Conservation (phyloP, 2,329 filamentous ascomycete genomes). For the Fusarium falciforme region DNA sequence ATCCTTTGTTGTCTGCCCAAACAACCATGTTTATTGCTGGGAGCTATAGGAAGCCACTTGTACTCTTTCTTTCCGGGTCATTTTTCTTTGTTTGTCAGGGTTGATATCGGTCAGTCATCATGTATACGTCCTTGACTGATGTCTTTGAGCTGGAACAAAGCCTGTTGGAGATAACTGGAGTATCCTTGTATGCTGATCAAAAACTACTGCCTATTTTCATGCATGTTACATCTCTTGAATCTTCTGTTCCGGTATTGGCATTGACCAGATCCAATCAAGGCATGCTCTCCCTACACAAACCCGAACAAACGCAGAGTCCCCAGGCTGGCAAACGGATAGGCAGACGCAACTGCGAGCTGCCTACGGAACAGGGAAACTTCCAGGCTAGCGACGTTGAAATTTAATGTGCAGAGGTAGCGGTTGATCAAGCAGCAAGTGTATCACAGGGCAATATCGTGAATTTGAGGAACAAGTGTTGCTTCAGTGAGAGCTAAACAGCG, state of each 20-base stretch:
- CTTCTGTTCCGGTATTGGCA: not conserved
- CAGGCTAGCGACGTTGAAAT: not conserved
- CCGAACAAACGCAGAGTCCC: not conserved
- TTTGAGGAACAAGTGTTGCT: not conserved
- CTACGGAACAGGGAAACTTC: not conserved
- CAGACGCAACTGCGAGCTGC: not conserved
- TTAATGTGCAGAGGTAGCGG: accelerated
- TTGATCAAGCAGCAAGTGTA: no score
- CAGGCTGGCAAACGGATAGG: not conserved
- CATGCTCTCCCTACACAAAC: not conserved
- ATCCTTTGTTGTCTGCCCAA: not conserved
- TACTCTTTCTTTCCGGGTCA: not conserved
- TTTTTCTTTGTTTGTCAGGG: not conserved
- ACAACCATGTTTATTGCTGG: not conserved
- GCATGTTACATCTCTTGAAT: not conserved
- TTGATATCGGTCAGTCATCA: not conserved
- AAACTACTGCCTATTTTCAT: not conserved
- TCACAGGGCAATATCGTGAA: not conserved
- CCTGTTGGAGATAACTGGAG: not conserved
- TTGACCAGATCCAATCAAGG: not conserved
- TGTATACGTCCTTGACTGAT: not conserved
- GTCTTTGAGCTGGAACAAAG: not conserved
- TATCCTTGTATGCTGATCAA: not conserved
- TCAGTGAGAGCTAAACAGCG: not conserved
- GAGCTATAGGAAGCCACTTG: not conserved